Conservation (phyloP, 2,329 filamentous ascomycete genomes). For the Falciphora oryzae region DNA sequence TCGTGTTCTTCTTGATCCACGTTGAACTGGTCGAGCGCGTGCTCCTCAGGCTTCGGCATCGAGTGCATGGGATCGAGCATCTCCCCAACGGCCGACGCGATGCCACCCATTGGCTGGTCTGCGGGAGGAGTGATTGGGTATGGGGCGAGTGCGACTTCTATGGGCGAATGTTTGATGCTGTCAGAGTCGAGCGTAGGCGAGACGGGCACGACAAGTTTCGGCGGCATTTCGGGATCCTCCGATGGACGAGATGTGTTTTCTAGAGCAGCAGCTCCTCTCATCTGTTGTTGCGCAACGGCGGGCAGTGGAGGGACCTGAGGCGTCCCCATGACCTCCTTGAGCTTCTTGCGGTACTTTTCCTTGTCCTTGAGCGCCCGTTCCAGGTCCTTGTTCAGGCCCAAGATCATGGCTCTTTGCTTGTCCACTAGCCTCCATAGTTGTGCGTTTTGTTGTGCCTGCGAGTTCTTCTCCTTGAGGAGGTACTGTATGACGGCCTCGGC, state of each 20-base stretch:
- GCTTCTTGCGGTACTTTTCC: conserved; percentile 83
- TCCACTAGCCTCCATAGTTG: conserved; percentile 95
- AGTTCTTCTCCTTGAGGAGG: conserved; percentile 85
- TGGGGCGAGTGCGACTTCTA: conserved; percentile 52
- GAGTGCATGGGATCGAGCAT: conserved; percentile 50
- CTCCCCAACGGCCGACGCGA: conserved; percentile 40
- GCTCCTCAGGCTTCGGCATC: conserved; percentile 57
- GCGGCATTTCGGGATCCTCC: not conserved
- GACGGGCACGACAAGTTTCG: conserved; percentile 30
- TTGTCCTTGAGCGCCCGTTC: conserved; percentile 90
- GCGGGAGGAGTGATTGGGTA: conserved; percentile 62
- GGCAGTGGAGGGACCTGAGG: conserved; percentile 25
- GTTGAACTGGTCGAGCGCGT: conserved; percentile 52
- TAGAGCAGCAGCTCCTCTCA: not conserved
- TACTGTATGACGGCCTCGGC: conserved; percentile 85
- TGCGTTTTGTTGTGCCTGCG: conserved; percentile 79
- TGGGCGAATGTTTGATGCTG: conserved; percentile 49
- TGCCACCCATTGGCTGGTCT: conserved; percentile 35
- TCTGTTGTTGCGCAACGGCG: conserved; percentile 10
- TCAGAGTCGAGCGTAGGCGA: conserved; percentile 47
- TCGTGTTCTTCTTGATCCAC: conserved; percentile 46
- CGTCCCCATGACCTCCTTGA: conserved; percentile 64
- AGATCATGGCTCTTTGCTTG: conserved; percentile 90
- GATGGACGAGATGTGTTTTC: not conserved
- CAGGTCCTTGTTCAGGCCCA: conserved; percentile 90